Conservation (phyloP, 345 rosid genomes). For the Pistacia atlantica region DNA sequence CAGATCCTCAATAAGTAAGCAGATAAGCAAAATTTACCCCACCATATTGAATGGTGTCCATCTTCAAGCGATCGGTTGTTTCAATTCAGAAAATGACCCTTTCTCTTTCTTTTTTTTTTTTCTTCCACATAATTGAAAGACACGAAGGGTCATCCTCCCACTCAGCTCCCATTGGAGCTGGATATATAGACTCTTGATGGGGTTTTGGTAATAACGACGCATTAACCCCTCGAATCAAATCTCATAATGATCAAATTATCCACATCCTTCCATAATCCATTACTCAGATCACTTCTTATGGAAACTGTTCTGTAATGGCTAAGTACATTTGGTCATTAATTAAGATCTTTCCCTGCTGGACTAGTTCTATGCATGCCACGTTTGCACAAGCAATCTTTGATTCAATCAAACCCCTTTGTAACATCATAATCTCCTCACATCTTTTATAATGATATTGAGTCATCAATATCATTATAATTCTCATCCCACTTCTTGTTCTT, state of each 20-base stretch:
- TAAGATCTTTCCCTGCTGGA: neutral
- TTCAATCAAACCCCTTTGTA: constrained; percentile 1
- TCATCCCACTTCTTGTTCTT: neutral
- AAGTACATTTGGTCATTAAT: neutral
- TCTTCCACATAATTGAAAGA: constrained; percentile 14
- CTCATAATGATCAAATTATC: constrained; percentile 5
- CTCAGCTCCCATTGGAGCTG: neutral
- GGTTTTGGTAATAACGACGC: neutral
- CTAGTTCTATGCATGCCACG: neutral
- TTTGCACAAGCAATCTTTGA: neutral
- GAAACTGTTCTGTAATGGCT: neutral
- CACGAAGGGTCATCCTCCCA: constrained; percentile 18
- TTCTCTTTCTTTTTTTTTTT: neutral
- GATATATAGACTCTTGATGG: neutral
- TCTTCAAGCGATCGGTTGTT: constrained; percentile 5
- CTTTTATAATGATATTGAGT: neutral
- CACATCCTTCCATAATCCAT: constrained; percentile 11
- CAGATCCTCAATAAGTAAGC: constrained; percentile 13
- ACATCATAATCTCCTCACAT: neutral
- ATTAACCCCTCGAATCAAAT: neutral
- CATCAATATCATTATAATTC: neutral
- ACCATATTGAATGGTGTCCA: constrained; percentile 18
- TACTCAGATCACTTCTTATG: neutral
- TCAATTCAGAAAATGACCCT: neutral
- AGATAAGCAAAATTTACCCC: constrained; percentile 18